Evolutionary conservation across 1,284 basidiomycete genomes (phyloP).

Genomic region (Ceratobasidium sp.): DNA sequence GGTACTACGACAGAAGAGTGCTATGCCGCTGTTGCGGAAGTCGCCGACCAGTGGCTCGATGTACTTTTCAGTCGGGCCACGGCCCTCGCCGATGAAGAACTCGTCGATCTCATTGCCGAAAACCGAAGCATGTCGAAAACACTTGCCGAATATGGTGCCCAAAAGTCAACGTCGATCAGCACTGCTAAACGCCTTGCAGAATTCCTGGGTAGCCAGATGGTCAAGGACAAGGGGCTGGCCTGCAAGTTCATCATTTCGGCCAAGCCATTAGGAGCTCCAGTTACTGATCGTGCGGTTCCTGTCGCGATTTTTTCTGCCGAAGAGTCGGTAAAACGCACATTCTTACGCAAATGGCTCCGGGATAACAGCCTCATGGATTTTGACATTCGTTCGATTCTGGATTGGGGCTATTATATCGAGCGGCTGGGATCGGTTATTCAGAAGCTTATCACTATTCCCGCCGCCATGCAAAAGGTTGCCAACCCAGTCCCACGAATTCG

Average conservation of each 20-base stretch:
- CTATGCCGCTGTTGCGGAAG: constrained; percentile 89
- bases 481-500: constrained; percentile 96
- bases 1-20: constrained; percentile 93
- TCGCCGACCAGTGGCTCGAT: constrained; percentile 98
- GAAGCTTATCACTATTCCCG: constrained; percentile 98
- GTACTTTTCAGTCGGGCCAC: constrained; percentile 88
- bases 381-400: constrained; percentile 91
- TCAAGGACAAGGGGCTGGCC: constrained; percentile 98
- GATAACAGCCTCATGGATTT: constrained; percentile 88
- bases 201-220: constrained; percentile 98
- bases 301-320: constrained; percentile 99
- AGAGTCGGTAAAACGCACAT: constrained; percentile 84
- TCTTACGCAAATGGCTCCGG: constrained; percentile 95
- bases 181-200: constrained; percentile 95
- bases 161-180: constrained; percentile 98
- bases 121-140: constrained; percentile 99
- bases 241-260: constrained; percentile 99
- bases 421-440: constrained; percentile 97
- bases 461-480: constrained; percentile 94
- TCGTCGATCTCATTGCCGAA: constrained; percentile 97
- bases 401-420: constrained; percentile 99
- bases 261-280: constrained; percentile 90
- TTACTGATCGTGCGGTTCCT: constrained; percentile 96
- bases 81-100: constrained; percentile 85
- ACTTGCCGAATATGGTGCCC: constrained; percentile 90